A percentile compares a stretch with the other conserved stretches of the same genome.
phyloP scores from a whole-genome alignment of 805 yeast species.

The Candida maris region DNA sequence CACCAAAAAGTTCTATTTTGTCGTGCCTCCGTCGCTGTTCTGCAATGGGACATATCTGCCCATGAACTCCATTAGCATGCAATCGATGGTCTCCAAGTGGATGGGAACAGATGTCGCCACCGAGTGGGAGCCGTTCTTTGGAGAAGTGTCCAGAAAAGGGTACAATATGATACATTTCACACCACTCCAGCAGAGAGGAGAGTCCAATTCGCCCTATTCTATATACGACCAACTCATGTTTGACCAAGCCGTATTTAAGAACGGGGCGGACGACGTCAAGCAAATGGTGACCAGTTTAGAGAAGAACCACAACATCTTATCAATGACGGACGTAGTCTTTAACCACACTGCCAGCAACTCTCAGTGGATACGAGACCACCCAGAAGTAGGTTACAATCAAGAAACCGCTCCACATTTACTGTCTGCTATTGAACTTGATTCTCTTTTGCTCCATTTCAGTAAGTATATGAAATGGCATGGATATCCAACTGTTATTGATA shows the following conservation, averaged over 20 bases:
- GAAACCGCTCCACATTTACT: constrained; percentile 85
- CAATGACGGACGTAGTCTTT: constrained; percentile 89
- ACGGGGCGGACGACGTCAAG: constrained; percentile 50
- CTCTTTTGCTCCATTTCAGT: constrained; percentile 63
- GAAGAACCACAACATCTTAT: constrained; percentile 55
- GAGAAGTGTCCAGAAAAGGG: constrained; percentile 63
- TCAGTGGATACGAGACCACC: constrained; percentile 76
- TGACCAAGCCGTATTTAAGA: constrained; percentile 62
- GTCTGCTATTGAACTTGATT: constrained; percentile 83
- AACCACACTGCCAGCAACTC: constrained; percentile 95
- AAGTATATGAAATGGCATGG: constrained; percentile 51
- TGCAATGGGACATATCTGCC: constrained; percentile 57
- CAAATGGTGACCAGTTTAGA: constrained; percentile 48
- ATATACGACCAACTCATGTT: constrained; percentile 79
- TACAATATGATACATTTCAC: constrained; percentile 97
- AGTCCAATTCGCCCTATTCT: constrained; percentile 89
- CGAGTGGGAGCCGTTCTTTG: constrained; percentile 67
- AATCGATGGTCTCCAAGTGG: constrained; percentile 89
- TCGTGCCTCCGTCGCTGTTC: constrained; percentile 72
- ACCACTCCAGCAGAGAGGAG: constrained; percentile 87
- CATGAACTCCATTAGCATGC: constrained; percentile 74
- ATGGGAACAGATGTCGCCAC: constrained; percentile 55
- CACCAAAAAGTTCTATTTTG: constrained; percentile 66
- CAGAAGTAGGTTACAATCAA: constrained; percentile 85
- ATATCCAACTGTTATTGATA: constrained; percentile 53